phyloP scores from a whole-genome alignment of 1,139 yeast species.

The Saccharomyces hybrid region DNA sequence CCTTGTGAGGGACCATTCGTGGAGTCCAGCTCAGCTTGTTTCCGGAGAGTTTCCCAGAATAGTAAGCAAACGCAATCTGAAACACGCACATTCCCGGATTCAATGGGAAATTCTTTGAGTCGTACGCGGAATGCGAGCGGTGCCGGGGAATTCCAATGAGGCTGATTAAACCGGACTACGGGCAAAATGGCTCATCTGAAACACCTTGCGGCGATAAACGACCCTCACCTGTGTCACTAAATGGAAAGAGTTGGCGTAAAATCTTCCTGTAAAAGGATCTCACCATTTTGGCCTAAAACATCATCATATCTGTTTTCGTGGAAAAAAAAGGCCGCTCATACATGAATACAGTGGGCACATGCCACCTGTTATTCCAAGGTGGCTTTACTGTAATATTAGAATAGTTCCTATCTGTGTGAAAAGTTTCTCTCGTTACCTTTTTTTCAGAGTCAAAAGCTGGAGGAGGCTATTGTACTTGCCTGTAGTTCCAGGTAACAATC shows the following conservation, averaged over 20 bases:
- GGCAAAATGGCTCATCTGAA: slow-evolving; percentile 1
- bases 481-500: neutral
- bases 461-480: neutral
- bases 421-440: neutral
- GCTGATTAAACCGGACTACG: neutral
- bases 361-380: neutral
- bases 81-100: neutral
- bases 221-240: neutral
- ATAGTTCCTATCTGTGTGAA: neutral
- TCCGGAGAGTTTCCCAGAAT: neutral
- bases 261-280: neutral
- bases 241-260: neutral
- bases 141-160: neutral
- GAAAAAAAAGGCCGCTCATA: neutral
- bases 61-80: neutral
- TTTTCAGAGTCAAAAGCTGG: neutral
- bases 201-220: neutral
- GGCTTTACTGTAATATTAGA: neutral
- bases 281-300: neutral
- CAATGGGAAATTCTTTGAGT: neutral
- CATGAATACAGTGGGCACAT: neutral
- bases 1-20: neutral
- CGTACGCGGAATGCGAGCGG: neutral
- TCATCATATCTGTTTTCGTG: neutral
- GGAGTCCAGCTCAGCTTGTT: slow-evolving; percentile 1